Conservation (phyloP, 495 filamentous ascomycete species). For the Aspergillus funiculosus region DNA sequence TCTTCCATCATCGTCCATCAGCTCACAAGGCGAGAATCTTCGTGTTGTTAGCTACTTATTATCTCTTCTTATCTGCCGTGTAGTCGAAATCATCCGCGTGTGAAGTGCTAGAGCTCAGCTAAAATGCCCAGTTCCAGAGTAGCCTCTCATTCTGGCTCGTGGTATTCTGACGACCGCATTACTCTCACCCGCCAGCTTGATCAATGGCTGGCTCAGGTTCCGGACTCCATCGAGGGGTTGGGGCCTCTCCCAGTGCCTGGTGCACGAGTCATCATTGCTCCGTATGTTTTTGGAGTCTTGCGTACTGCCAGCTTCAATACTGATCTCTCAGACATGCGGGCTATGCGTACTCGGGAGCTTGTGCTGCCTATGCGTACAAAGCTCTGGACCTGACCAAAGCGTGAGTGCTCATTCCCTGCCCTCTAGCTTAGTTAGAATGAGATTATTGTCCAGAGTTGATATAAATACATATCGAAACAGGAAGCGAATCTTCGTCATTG, state of each 20-base stretch:
- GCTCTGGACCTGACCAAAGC: constrained; percentile 76
- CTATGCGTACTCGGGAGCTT: constrained; percentile 90
- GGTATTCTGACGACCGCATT: constrained; percentile 65
- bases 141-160: constrained; percentile 71
- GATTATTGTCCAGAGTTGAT: too few species aligned
- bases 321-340: constrained; percentile 72
- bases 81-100: not conserved
- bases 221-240: constrained; percentile 51
- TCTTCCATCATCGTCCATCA: constrained; percentile 9
- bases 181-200: constrained; percentile 69
- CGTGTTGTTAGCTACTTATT: not conserved
- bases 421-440: too few species aligned
- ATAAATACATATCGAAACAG: constrained; percentile 32
- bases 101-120: too few species aligned
- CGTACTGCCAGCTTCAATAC: not conserved
- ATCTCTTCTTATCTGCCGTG: not conserved
- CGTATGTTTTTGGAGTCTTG: constrained; percentile 56
- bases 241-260: constrained; percentile 62
- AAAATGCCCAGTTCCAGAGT: constrained; percentile 57
- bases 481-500: constrained; percentile 89
- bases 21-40: too few species aligned
- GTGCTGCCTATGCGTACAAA: constrained; percentile 94
- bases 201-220: constrained; percentile 69
- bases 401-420: constrained; percentile 36
- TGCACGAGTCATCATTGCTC: constrained; percentile 88